Evolutionary conservation across 495 filamentous ascomycete genomes (phyloP), one percentile per base, ranked within the genome.

Genomic region (Hypoxylon crocopeplum): DNA sequence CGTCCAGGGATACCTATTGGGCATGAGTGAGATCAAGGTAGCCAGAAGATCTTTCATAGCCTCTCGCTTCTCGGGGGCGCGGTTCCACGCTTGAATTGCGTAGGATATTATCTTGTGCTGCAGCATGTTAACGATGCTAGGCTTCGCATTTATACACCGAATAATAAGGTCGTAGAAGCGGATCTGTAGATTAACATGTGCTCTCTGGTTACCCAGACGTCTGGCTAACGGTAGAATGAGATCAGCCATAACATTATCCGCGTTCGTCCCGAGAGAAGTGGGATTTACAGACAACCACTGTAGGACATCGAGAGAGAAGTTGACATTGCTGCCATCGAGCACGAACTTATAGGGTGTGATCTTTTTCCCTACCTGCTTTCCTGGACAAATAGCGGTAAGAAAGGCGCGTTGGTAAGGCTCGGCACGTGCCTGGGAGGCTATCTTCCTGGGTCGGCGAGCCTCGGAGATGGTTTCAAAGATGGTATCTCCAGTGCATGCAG

Each of bases 341-440:
- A 56, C 42, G 32, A 55, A 62, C 20, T 37, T 49, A 38, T 42
- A 58, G 15, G 32, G 37, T 11, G 55, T 49, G 6, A 58, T 58
- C 13, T 24, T 33, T 7, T 57, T 27, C 15, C 17, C 33, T 24
- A 3, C n/a, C 6, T 38, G 37, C 10, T 41, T 21, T 3, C 2
- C 3, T 2, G 45, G 37, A 13, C 56, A 55, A 19, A 53, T 17
- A 5, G 17, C 16, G 6, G 8, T 45, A 16, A 47, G 12, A 7
- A 55, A 56, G 8, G n/a, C 8, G 1, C 8, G 19, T 24, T 25
- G 6, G 11, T 48, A 62, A 11, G 8, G 4, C 13, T 40, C 1
- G 12, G 5, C 8, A 8, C 40, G 15, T 2, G 38, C 48, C 1
- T 12, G 17, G 10, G 8, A 48, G 19, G 17, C 20, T 24, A 13